Conservation (phyloP, 139 green algal species). For the Picochlorum sp. region DNA sequence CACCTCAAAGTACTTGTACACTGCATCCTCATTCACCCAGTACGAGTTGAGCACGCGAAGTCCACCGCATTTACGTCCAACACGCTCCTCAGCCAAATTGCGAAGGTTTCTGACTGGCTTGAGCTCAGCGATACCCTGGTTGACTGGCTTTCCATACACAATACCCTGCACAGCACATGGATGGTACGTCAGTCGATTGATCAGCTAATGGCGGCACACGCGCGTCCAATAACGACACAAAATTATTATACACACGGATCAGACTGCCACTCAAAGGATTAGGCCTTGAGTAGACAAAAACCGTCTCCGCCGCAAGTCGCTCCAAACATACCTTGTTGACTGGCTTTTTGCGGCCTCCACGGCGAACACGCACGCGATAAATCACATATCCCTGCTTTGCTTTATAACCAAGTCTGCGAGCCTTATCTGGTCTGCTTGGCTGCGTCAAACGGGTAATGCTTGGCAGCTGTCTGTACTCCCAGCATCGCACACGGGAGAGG, state of each 20-base stretch:
- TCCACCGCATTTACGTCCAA: slow-evolving; percentile 82
- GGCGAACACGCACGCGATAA: slow-evolving; percentile 92
- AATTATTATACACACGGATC: too few species aligned
- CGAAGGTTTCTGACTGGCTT: slow-evolving; percentile 92
- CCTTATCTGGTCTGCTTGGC: slow-evolving; percentile 94
- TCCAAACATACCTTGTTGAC: slow-evolving; percentile 75
- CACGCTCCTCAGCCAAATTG: slow-evolving; percentile 91
- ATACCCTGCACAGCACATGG: slow-evolving; percentile 61
- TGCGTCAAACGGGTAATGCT: slow-evolving; percentile 76
- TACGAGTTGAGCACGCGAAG: slow-evolving; percentile 99
- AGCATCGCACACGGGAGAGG: slow-evolving; percentile 96
- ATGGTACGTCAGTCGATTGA: too few species aligned
- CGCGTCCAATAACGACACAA: too few species aligned
- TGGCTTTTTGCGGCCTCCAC: slow-evolving; percentile 91
- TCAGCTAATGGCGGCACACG: too few species aligned
- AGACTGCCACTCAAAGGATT: neutral
- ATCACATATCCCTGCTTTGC: slow-evolving; percentile 94
- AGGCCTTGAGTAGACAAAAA: neutral
- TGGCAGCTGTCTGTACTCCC: slow-evolving; percentile 97
- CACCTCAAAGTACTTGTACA: slow-evolving; percentile 99
- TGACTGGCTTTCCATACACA: slow-evolving; percentile 96
- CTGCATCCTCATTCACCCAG: slow-evolving; percentile 99
- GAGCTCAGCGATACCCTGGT: slow-evolving; percentile 94
- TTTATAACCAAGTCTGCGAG: slow-evolving; percentile 94
- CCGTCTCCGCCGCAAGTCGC: neutral